phyloP scores from a whole-genome alignment of 1,139 yeast species.

The Arxiozyma telluris region DNA sequence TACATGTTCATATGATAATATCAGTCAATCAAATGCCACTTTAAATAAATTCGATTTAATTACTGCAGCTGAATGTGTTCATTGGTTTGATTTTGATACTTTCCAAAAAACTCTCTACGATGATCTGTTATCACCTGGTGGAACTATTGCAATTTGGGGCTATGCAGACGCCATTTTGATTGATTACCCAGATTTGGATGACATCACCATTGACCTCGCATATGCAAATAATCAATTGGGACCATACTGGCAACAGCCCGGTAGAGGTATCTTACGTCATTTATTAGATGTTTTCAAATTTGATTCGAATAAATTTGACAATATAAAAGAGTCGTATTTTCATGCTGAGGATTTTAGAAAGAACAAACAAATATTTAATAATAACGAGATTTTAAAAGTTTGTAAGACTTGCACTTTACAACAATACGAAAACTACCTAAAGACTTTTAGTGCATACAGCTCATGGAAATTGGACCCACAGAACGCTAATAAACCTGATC shows the following conservation, averaged over 20 bases:
- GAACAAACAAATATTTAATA: not conserved
- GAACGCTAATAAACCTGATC: slow-evolving; percentile 16
- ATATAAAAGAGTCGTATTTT: slow-evolving; percentile 36
- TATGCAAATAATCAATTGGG: slow-evolving; percentile 47
- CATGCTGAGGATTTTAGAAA: slow-evolving; percentile 30
- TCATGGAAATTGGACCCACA: slow-evolving; percentile 42
- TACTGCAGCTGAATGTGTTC: slow-evolving; percentile 72
- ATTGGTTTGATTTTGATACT: slow-evolving; percentile 57
- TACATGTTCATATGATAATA: slow-evolving; percentile 32
- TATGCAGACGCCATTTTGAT: slow-evolving; percentile 58
- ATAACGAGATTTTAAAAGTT: slow-evolving; percentile 33
- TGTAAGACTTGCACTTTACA: slow-evolving; percentile 37
- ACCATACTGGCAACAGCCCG: slow-evolving; percentile 69
- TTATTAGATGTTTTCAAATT: slow-evolving; percentile 39
- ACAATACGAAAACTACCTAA: slow-evolving; percentile 42
- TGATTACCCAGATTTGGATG: slow-evolving; percentile 34
- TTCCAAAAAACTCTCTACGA: slow-evolving; percentile 43
- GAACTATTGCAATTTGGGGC: slow-evolving; percentile 72
- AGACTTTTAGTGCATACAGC: slow-evolving; percentile 66
- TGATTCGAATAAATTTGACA: slow-evolving; percentile 34
- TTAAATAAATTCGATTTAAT: slow-evolving; percentile 41
- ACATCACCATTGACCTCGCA: slow-evolving; percentile 30
- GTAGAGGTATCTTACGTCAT: slow-evolving; percentile 44
- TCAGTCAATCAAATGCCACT: slow-evolving; percentile 6
- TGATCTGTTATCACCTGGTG: slow-evolving; percentile 45